Conservation (phyloP, 495 filamentous ascomycete species). For the Pyrenula aspistea region DNA sequence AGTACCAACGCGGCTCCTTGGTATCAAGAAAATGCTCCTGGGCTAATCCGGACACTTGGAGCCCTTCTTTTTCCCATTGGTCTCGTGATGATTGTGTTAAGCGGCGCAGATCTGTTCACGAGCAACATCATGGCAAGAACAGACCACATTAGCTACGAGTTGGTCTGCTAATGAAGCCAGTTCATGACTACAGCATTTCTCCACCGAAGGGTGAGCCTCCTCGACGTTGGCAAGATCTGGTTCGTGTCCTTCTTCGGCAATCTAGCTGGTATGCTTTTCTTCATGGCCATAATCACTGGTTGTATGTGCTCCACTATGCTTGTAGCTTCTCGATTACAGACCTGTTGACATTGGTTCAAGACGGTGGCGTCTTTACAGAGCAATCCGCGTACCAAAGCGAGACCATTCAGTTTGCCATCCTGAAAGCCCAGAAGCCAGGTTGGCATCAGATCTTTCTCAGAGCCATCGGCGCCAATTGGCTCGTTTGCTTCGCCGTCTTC, state of each 20-base stretch:
- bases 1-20: constrained; percentile 27
- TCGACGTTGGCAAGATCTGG: constrained; percentile 26
- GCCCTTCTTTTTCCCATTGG: constrained; percentile 34
- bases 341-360: constrained; percentile 5
- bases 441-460: constrained; percentile 40
- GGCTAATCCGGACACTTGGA: constrained; percentile 29
- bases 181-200: constrained; percentile 27
- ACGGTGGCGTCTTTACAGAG: constrained; percentile 30
- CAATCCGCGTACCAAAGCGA: constrained; percentile 18
- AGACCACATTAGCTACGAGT: not conserved
- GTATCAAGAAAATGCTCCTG: constrained; percentile 36
- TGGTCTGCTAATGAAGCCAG: not conserved
- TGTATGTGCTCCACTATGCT: constrained; percentile 2
- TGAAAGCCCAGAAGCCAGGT: constrained; percentile 25
- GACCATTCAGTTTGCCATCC: constrained; percentile 23
- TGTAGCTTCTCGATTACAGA: not conserved
- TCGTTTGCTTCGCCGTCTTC: constrained; percentile 35
- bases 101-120: constrained; percentile 32
- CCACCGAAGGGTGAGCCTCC: constrained; percentile 23
- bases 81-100: constrained; percentile 32
- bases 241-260: constrained; percentile 34
- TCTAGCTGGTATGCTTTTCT: constrained; percentile 35
- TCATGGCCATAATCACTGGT: constrained; percentile 33
- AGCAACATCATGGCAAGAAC: constrained; percentile 23
- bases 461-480: constrained; percentile 38